A percentile compares a stretch with the other conserved stretches of the same genome.
Conservation (phyloP, 208 protist species). For the Novymonas esmeraldas region DNA sequence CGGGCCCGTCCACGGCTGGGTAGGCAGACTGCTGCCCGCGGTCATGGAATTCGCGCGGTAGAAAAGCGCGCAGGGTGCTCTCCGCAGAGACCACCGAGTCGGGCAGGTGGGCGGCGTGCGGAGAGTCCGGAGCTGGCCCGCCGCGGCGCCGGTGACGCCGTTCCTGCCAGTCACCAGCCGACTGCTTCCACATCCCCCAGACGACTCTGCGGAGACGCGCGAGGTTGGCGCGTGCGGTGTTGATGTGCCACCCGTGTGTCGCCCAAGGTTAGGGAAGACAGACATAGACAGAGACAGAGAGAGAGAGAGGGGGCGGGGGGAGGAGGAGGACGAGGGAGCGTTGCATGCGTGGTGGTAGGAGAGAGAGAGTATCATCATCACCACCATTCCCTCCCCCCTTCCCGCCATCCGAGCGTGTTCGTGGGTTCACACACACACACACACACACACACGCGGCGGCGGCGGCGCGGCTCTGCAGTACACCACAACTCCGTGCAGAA, state of each 20-base stretch:
- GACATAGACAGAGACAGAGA: neutral
- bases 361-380: too few species aligned
- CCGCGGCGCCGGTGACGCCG: slow-evolving; percentile 46
- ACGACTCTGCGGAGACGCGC: neutral
- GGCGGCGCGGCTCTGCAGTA: too few species aligned
- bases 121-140: slow-evolving; percentile 3
- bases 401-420: too few species aligned
- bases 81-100: slow-evolving; percentile 17
- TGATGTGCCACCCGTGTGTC: too few species aligned
- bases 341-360: neutral
- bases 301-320: neutral
- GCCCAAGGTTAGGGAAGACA: too few species aligned
- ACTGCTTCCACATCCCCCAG: slow-evolving; percentile 61
- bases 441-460: too few species aligned
- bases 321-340: neutral
- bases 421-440: too few species aligned
- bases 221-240: neutral
- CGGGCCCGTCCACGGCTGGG: slow-evolving; percentile 11
- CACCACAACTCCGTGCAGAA: too few species aligned
- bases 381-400: too few species aligned
- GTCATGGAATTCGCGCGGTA: slow-evolving; percentile 25
- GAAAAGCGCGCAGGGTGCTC: slow-evolving; percentile 24
- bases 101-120: slow-evolving; percentile 17
- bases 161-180: slow-evolving; percentile 70
- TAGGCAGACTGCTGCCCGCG: slow-evolving; percentile 13